Conservation (phyloP, 495 filamentous ascomycete species). For the Barbatosphaeria neglecta region DNA sequence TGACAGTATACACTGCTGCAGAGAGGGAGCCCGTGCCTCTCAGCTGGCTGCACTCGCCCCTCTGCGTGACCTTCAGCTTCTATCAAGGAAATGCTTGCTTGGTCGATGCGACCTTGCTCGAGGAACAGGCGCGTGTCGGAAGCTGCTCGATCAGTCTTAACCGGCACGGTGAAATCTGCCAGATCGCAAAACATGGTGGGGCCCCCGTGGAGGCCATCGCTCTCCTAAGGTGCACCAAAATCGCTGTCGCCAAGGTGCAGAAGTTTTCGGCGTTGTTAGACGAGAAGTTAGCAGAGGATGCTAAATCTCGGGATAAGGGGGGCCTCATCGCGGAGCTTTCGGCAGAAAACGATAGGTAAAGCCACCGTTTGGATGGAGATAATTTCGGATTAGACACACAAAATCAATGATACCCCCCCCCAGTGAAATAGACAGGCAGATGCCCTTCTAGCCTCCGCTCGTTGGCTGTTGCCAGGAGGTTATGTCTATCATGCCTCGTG, state of each 20-base stretch:
- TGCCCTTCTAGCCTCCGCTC: background rate
- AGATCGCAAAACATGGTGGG: constrained; percentile 80
- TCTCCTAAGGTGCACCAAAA: constrained; percentile 55
- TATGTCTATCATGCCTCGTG: too few relatives aligned
- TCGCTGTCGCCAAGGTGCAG: constrained; percentile 67
- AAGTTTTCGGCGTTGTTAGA: constrained; percentile 62
- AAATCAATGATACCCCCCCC: constrained; percentile 8
- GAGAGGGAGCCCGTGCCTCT: constrained; percentile 84
- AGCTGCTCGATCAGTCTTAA: constrained; percentile 81
- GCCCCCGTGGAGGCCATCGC: constrained; percentile 64
- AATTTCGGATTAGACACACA: constrained; percentile 5
- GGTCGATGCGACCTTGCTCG: constrained; percentile 65
- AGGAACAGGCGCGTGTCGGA: constrained; percentile 78
- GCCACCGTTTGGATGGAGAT: constrained; percentile 1
- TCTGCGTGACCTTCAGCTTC: constrained; percentile 75
- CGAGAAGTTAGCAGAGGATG: constrained; percentile 61
- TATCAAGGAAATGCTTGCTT: constrained; percentile 51
- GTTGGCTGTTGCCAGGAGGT: too few relatives aligned
- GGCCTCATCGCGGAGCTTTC: constrained; percentile 67
- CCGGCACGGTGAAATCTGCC: constrained; percentile 79
- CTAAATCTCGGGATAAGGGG: constrained; percentile 58
- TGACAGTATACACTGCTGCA: constrained; percentile 69
- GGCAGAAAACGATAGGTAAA: constrained; percentile 67
- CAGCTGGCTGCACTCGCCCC: constrained; percentile 78
- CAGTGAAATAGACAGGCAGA: background rate